Evolutionary conservation across 306 rosid species (phyloP).

Genomic region (Vigna hirtella): DNA sequence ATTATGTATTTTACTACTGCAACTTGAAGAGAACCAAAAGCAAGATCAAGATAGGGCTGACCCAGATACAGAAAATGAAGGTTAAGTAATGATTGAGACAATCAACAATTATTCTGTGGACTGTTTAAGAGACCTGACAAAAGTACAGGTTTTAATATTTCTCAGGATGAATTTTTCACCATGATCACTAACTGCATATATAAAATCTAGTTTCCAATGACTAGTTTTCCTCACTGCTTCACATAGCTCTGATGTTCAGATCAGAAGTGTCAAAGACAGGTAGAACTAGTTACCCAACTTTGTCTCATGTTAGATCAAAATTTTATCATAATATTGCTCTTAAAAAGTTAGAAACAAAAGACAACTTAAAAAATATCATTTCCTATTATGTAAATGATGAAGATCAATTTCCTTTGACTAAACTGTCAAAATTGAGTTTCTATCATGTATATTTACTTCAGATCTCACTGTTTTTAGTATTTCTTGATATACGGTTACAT

Average conservation of each 20-base stretch:
- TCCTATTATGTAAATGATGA: neutral
- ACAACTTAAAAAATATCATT: neutral
- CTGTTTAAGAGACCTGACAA: neutral
- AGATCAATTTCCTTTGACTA: neutral
- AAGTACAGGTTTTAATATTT: neutral
- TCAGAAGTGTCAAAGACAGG: neutral
- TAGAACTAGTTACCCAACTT: neutral
- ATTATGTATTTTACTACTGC: neutral
- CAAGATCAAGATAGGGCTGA: neutral
- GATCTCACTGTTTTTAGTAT: neutral
- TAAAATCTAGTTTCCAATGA: neutral
- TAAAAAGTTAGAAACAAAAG: neutral
- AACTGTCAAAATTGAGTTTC: too few species aligned
- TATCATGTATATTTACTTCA: neutral
- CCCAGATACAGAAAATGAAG: neutral
- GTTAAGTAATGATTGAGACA: neutral
- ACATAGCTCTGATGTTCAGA: neutral
- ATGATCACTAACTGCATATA: neutral
- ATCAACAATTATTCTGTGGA: neutral
- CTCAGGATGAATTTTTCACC: neutral
- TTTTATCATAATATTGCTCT: too few species aligned
- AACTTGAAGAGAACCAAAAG: neutral
- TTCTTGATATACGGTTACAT: too few species aligned
- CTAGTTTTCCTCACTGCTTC: neutral
- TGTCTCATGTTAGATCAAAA: too few species aligned